phyloP scores from a whole-genome alignment of 768 basidiomycete species.

The Tricholoma saponaceum region DNA sequence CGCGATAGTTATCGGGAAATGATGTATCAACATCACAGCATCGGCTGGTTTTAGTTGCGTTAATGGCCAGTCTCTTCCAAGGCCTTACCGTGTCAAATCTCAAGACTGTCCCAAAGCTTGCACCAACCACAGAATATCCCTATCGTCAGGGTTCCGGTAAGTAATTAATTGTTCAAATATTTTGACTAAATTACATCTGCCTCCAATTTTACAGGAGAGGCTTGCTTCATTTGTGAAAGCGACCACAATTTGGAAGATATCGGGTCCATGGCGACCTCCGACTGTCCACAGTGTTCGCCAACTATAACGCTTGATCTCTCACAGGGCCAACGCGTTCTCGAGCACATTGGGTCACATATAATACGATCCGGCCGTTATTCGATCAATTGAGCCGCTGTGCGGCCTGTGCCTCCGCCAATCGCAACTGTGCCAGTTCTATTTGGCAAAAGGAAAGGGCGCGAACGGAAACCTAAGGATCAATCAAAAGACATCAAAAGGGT shows the following conservation, averaged over 20 bases:
- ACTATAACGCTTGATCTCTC: background rate
- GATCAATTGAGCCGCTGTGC: background rate
- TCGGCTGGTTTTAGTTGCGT: no score
- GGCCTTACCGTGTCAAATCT: slow-evolving; percentile 10
- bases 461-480: slow-evolving; percentile 1
- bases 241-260: slow-evolving; percentile 9
- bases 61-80: slow-evolving; percentile 17
- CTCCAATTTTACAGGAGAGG: slow-evolving; percentile 8
- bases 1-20: no score
- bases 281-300: slow-evolving; percentile 7
- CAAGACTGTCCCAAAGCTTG: slow-evolving; percentile 17
- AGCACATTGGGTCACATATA: slow-evolving; percentile 4
- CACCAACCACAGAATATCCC: slow-evolving; percentile 10
- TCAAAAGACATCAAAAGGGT: background rate
- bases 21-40: no score
- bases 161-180: slow-evolving; percentile 3
- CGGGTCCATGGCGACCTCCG: background rate
- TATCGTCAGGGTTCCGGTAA: slow-evolving; percentile 17
- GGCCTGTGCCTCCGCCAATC: background rate
- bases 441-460: slow-evolving; percentile 3
- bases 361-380: background rate
- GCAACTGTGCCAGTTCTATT: slow-evolving; percentile 1
- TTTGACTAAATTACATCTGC: background rate
- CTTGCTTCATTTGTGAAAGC: slow-evolving; percentile 19
- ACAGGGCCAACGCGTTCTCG: background rate